Conservation (phyloP, 768 basidiomycete genomes). For the Termitomyces eurrhizus region DNA sequence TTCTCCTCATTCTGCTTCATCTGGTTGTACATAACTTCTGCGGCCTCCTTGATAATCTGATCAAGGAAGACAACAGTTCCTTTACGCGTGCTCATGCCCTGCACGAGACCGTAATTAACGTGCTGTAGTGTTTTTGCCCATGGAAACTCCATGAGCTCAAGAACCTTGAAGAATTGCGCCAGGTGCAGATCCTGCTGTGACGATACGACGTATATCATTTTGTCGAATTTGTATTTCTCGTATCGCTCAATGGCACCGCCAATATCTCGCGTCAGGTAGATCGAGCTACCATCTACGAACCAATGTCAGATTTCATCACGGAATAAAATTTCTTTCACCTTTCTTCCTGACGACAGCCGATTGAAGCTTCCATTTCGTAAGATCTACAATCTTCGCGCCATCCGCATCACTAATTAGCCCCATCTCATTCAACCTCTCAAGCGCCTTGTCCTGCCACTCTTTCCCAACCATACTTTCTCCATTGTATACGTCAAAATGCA, state of each 20-base stretch:
- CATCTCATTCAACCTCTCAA: slow-evolving; percentile 64
- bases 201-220: slow-evolving; percentile 92
- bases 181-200: slow-evolving; percentile 86
- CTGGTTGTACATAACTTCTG: slow-evolving; percentile 90
- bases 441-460: slow-evolving; percentile 67
- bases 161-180: slow-evolving; percentile 90
- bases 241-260: slow-evolving; percentile 90
- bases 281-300: slow-evolving; percentile 79
- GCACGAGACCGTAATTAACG: slow-evolving; percentile 88
- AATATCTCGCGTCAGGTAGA: slow-evolving; percentile 94
- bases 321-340: slow-evolving; percentile 36
- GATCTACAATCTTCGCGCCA: slow-evolving; percentile 82
- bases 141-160: slow-evolving; percentile 83
- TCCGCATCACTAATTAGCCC: slow-evolving; percentile 73
- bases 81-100: slow-evolving; percentile 92
- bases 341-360: slow-evolving; percentile 87
- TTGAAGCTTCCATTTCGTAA: slow-evolving; percentile 89
- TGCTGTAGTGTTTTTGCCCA: slow-evolving; percentile 85
- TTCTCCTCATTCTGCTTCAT: slow-evolving; percentile 95
- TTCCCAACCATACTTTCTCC: slow-evolving; percentile 84
- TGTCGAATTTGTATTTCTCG: slow-evolving; percentile 82
- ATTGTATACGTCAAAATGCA: slow-evolving; percentile 87
- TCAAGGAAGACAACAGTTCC: slow-evolving; percentile 95
- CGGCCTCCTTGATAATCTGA: slow-evolving; percentile 87
- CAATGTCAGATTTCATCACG: not conserved